Evolutionary conservation across 2,329 filamentous ascomycete genomes (phyloP), one percentile per base, ranked within the genome.

Genomic region (Nemania diffusa): DNA sequence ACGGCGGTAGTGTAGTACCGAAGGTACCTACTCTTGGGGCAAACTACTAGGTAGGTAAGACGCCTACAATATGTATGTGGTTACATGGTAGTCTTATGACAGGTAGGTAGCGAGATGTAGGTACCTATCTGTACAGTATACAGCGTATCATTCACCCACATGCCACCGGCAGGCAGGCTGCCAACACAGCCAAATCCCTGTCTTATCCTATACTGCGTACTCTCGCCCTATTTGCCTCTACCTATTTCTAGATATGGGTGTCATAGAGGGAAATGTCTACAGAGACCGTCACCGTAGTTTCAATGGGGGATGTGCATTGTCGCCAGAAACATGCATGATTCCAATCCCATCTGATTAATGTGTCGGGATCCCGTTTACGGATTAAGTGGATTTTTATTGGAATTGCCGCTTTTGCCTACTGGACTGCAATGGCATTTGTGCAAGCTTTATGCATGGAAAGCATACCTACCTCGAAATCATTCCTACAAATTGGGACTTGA

Each of bases 261-360:
- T 46, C 22, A 27, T 27, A 17, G 46, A 27, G 27, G 53, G 27
- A 46, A 57, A 29, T 32, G 11, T 64, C 46, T 55, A 52, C 22
- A 44, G 32, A 53, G 55, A 24, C 55, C 34, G 58, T 56, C 58
- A 69, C 63, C 50, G 50, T 58, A 42, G 58, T 32, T 57, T 57
- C 9, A 37, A 66, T 57, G 15, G 15, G 50, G 40, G 26, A 20
- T 53, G 70, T 72, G 71, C 69, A 71, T 63, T 60, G 52, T 58
- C 62, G 66, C 69, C 68, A 70, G 59, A 69, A 68, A 62, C 67
- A 66, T 70, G 69, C 71, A 73, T 64, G 62, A 73, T 67, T 58
- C 72, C 62, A 70, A 51, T 55, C 69, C 68, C 66, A 72, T 64
- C 61, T 71, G 66, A 68, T 64, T 69, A 69, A 53, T 60, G 42